These are phyloP conservation scores for Rhynchosporium secalis DNA, from an alignment of 2,329 filamentous ascomycete species.

Conservation along the genomic window DNA sequence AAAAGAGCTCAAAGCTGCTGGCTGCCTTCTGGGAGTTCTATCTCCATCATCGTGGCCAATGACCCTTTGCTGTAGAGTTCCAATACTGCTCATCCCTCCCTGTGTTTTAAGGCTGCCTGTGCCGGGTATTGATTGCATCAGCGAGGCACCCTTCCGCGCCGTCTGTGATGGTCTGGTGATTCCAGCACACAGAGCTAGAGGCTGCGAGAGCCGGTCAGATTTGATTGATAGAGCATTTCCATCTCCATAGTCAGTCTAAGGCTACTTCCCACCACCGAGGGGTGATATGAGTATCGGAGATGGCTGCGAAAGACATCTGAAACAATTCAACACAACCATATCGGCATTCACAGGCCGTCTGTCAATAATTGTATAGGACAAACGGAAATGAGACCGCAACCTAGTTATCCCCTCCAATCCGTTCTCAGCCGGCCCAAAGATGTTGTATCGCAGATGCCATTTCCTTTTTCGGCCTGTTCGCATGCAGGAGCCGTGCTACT, in stretches of 20 bases:
- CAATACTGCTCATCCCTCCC: background rate
- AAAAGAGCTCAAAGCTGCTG: background rate
- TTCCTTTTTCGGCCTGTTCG: background rate
- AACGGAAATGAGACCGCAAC: background rate
- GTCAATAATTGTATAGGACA: conserved; percentile 5
- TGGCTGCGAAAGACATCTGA: background rate
- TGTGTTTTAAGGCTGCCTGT: background rate
- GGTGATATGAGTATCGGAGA: background rate
- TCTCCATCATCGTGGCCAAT: background rate
- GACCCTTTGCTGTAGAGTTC: background rate
- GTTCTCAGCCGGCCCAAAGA: background rate
- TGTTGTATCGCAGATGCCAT: background rate
- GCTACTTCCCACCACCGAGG: background rate
- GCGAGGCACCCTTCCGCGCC: background rate
- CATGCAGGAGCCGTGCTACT: background rate
- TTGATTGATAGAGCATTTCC: background rate
- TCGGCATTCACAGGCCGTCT: background rate
- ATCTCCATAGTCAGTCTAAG: conserved; percentile 2
- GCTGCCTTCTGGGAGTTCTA: background rate
- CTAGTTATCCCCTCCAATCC: background rate
- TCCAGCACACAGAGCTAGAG: background rate
- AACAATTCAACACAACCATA: conserved; percentile 23
- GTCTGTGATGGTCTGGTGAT: background rate
- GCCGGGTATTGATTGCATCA: background rate
- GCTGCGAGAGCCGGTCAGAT: background rate